A percentile compares a stretch with the other conserved stretches of the same genome.
These are phyloP conservation scores for Heritiera littoralis DNA, from an alignment of 345 rosid species.

Conservation along the genomic window DNA sequence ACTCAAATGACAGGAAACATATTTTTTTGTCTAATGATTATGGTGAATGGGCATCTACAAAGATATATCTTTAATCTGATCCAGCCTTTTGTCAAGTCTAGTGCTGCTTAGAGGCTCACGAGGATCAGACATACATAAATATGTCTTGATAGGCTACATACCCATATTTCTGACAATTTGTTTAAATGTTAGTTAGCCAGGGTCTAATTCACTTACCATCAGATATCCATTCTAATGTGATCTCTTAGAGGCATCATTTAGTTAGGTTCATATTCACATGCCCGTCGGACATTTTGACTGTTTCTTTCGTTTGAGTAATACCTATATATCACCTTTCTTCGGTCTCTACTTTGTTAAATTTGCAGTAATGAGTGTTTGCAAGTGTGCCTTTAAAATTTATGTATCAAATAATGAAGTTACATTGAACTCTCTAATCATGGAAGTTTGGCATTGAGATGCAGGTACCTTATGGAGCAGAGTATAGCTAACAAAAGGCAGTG, in stretches of 20 bases:
- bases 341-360: background rate
- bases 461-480: constrained; percentile 17
- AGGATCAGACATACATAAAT: background rate
- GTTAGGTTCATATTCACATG: background rate
- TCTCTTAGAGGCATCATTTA: background rate
- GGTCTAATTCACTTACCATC: background rate
- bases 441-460: constrained; percentile 8
- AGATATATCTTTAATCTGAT: background rate
- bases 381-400: background rate
- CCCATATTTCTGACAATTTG: background rate
- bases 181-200: background rate
- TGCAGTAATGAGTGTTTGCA: background rate
- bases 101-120: background rate
- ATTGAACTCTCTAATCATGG: constrained; percentile 5
- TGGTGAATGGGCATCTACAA: background rate
- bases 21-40: background rate
- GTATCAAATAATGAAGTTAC: background rate
- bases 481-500: constrained; percentile 9
- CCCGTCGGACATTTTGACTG: background rate
- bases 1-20: background rate
- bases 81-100: background rate
- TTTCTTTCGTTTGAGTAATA: background rate
- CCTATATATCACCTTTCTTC: background rate
- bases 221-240: background rate
- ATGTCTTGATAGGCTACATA: background rate